Evolutionary conservation across 129 eudicot genomes (phyloP), one percentile per base, ranked within the genome.

Genomic region (Ambrosia artemisiifolia): DNA sequence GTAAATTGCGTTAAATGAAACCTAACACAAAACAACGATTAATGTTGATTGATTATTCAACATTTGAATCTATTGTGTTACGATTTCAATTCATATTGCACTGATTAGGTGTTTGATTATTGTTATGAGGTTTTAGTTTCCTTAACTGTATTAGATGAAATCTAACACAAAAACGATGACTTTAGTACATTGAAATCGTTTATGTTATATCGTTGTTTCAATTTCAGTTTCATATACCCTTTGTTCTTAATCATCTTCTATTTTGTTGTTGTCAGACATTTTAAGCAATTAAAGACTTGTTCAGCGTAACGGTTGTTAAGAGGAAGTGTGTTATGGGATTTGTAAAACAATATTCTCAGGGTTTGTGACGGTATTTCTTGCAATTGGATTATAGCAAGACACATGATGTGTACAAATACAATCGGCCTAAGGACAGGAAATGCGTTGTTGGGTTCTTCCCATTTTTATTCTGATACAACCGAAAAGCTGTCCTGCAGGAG

Each of bases 391-490:
- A 59, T 46, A 40, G 67, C 60, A 24, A 42, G 34, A 67, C 57
- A 62, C 64, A 87, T 70, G 82, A 90, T 88, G 97, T 87, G 90
- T 65, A 81, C 94, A 16, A 85, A 92, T 79, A 93, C 96, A 64
- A 86, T 95, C 77, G 97, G 99, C 70, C 85, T 90, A 65, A 86
- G 82, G 79, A 77, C 97, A 43, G 97, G 96, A 48, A 84, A 88
- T 65, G 78, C 94, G 79, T 76, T 86, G 18, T 78, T 84, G 53
- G 70, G 85, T 70, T 84, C 95, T 19, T 81, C 91, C 71, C 85
- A 73, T 72, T 86, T 74, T 75, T 88, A 88, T 79, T 88, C 95
- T 59, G 95, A 85, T 57, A 51, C 81, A 19, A 16, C 73, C 4
- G 99, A 90, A 30, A 91, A 84, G 83, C 82, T 91, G 11, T 69